Conservation (phyloP, 495 filamentous ascomycete genomes). For the Lepidopterella palustris region DNA sequence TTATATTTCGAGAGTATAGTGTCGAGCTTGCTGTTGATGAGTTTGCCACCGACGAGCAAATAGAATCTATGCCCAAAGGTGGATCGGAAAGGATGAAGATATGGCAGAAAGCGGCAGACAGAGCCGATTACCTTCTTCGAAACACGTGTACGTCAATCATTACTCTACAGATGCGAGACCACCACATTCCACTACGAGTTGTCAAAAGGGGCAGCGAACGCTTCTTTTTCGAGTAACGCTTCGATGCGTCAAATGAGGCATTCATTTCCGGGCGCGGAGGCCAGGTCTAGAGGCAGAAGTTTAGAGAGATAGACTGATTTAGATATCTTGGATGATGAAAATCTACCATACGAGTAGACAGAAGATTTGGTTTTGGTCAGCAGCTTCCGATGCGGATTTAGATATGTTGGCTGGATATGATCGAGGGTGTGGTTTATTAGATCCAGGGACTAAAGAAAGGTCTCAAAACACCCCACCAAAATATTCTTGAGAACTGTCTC, state of each 20-base stretch:
- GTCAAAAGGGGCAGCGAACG: slow-evolving; percentile 54
- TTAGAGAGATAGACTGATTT: too few species aligned
- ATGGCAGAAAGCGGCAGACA: slow-evolving; percentile 49
- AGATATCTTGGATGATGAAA: too few species aligned
- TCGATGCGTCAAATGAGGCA: neutral
- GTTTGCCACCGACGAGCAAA: slow-evolving; percentile 55
- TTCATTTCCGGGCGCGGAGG: too few species aligned
- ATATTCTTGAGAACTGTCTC: too few species aligned
- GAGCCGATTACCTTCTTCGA: slow-evolving; percentile 42
- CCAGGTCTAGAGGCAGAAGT: too few species aligned
- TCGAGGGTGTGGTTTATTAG: too few species aligned
- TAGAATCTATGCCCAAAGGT: slow-evolving; percentile 45
- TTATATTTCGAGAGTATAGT: slow-evolving; percentile 57
- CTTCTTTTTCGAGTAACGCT: neutral
- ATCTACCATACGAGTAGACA: too few species aligned
- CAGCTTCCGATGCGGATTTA: too few species aligned
- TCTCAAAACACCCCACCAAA: too few species aligned
- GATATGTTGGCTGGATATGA: too few species aligned
- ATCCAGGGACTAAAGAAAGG: too few species aligned
- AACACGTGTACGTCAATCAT: slow-evolving; percentile 47
- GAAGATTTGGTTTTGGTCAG: too few species aligned
- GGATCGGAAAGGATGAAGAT: slow-evolving; percentile 42
- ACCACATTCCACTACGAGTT: slow-evolving; percentile 53
- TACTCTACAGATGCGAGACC: slow-evolving; percentile 56
- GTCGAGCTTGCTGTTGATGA: slow-evolving; percentile 60